Conservation (phyloP, 768 basidiomycete genomes). For the Agaricus subrufescens region DNA sequence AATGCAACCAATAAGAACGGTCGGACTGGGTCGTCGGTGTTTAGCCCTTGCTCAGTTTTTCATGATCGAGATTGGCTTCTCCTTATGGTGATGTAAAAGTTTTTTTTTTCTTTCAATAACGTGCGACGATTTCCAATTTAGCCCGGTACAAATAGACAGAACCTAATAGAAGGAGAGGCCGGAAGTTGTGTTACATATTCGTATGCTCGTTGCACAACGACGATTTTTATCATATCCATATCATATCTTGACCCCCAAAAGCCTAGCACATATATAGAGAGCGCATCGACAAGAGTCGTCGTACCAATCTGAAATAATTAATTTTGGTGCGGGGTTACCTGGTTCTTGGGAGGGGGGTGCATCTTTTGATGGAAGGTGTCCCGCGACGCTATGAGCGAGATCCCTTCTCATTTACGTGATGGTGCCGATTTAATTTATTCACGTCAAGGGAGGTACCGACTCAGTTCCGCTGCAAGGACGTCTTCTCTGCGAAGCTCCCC, state of each 20-base stretch:
- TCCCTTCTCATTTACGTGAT: slow-evolving; percentile 6
- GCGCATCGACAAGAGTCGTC: too few species aligned
- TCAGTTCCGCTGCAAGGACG: slow-evolving; percentile 2
- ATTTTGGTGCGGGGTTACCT: neutral
- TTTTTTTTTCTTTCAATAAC: neutral
- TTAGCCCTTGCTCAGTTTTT: neutral
- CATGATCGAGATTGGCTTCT: slow-evolving; percentile 7
- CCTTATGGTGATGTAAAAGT: neutral
- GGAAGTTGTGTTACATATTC: too few species aligned
- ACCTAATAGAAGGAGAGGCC: neutral
- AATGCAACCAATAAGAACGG: neutral
- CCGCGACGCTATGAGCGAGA: slow-evolving; percentile 1
- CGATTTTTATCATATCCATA: too few species aligned
- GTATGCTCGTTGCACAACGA: too few species aligned
- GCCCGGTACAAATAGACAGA: neutral
- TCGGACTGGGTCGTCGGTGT: slow-evolving; percentile 2
- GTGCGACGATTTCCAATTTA: slow-evolving; percentile 8
- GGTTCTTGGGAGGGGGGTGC: neutral
- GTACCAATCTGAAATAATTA: too few species aligned
- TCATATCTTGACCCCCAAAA: too few species aligned
- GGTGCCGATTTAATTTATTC: neutral
- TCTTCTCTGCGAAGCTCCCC: neutral
- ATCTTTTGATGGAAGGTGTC: slow-evolving; percentile 1
- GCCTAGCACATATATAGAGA: too few species aligned
- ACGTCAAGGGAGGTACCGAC: slow-evolving; percentile 3